phyloP scores from a whole-genome alignment of 345 rosid species.

The Salix caprea region DNA sequence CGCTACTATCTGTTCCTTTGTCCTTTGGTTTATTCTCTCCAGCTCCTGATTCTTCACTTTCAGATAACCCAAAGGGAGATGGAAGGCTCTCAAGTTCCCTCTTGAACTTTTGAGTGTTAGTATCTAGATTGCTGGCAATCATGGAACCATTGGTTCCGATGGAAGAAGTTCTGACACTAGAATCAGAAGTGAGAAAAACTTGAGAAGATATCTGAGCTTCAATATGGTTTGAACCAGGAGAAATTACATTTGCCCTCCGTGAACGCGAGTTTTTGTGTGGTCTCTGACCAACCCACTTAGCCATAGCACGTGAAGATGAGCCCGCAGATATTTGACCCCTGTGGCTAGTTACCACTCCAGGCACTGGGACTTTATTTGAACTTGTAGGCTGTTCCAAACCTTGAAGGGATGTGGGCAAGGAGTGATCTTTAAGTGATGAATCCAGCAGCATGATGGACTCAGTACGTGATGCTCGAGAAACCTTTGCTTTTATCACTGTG shows the following conservation, averaged over 20 bases:
- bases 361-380: slow-evolving; percentile 34
- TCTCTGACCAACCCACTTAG: slow-evolving; percentile 95
- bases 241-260: slow-evolving; percentile 69
- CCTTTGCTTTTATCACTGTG: slow-evolving; percentile 56
- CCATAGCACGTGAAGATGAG: slow-evolving; percentile 72
- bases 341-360: slow-evolving; percentile 40
- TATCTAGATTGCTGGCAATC: slow-evolving; percentile 37
- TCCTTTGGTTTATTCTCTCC: slow-evolving; percentile 62
- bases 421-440: slow-evolving; percentile 54
- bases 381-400: slow-evolving; percentile 51
- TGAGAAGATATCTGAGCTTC: slow-evolving; percentile 57
- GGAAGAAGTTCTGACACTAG: slow-evolving; percentile 49
- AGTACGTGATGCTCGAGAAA: slow-evolving; percentile 65
- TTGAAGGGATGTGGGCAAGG: slow-evolving; percentile 53
- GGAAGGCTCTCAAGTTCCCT: slow-evolving; percentile 56
- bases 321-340: slow-evolving; percentile 40
- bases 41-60: slow-evolving; percentile 87
- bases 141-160: slow-evolving; percentile 46
- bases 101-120: slow-evolving; percentile 45
- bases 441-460: slow-evolving; percentile 61
- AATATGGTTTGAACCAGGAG: slow-evolving; percentile 53
- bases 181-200: slow-evolving; percentile 54
- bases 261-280: slow-evolving; percentile 79
- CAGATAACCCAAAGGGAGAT: slow-evolving; percentile 67
- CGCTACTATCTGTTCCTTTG: slow-evolving; percentile 50